A percentile compares a stretch with the other conserved stretches of the same genome.
Conservation (phyloP, 2,329 filamentous ascomycete species). For the Cryphonectria nitschkei region DNA sequence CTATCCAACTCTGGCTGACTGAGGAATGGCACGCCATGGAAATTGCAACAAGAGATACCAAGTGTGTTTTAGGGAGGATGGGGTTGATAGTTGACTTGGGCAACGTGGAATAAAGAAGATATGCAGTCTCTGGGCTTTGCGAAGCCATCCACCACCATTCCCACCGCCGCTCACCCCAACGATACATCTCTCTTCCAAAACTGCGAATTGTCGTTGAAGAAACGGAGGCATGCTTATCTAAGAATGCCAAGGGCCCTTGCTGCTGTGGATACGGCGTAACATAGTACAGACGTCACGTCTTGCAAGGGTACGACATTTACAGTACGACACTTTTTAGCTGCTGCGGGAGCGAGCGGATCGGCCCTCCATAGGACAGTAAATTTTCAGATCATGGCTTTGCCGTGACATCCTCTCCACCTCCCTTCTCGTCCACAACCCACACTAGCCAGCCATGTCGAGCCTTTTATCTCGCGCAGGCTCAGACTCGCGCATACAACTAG, state of each 20-base stretch:
- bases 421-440: background rate
- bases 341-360: background rate
- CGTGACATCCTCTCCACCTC: background rate
- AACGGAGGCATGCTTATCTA: background rate
- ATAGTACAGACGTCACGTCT: too few relatives aligned
- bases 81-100: too few relatives aligned
- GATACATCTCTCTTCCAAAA: too few relatives aligned
- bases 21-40: background rate
- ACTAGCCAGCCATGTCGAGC: conserved; percentile 43
- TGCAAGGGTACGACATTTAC: too few relatives aligned
- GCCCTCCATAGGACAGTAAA: background rate
- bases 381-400: background rate
- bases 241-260: background rate
- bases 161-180: background rate
- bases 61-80: too few relatives aligned
- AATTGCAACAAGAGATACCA: background rate
- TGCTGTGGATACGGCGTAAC: background rate
- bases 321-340: too few relatives aligned
- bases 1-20: background rate
- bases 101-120: background rate
- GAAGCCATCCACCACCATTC: background rate
- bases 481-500: conserved; percentile 62
- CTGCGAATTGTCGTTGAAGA: background rate
- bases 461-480: conserved; percentile 49
- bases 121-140: background rate